Evolutionary conservation across 2,329 filamentous ascomycete species (phyloP).

Genomic region (Penicillium sp.): DNA sequence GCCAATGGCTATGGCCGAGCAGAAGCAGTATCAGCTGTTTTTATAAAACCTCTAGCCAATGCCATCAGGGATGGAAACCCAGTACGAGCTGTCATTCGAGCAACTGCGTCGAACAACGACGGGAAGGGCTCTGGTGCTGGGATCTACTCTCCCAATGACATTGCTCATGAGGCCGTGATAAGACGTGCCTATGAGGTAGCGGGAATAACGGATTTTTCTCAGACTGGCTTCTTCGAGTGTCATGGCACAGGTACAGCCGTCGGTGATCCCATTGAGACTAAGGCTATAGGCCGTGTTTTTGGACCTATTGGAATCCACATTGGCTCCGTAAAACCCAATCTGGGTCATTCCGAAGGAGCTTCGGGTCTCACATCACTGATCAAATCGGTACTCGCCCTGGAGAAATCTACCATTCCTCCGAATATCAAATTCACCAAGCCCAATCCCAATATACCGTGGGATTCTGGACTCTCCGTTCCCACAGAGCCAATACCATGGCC

Average conservation of each 20-base stretch:
- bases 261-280: constrained; percentile 12
- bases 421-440: constrained; percentile 21
- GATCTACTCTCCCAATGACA: not conserved
- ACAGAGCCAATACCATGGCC: constrained; percentile 16
- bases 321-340: constrained; percentile 21
- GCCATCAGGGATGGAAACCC: constrained; percentile 47
- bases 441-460: not conserved
- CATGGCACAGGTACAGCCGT: constrained; percentile 16
- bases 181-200: constrained; percentile 3
- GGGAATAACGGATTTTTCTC: constrained; percentile 3
- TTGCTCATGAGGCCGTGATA: constrained; percentile 1
- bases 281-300: constrained; percentile 9
- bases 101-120: constrained; percentile 30
- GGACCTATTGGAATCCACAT: not conserved
- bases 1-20: constrained; percentile 56
- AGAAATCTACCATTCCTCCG: constrained; percentile 18
- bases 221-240: constrained; percentile 14
- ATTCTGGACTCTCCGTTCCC: constrained; percentile 12
- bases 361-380: constrained; percentile 21
- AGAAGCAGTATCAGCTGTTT: constrained; percentile 49
- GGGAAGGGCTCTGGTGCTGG: not conserved
- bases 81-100: constrained; percentile 37
- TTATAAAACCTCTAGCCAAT: constrained; percentile 48
- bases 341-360: constrained; percentile 25
- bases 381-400: constrained; percentile 19